phyloP scores from a whole-genome alignment of 1,284 basidiomycete species.

The Papiliotrema flavescens region DNA sequence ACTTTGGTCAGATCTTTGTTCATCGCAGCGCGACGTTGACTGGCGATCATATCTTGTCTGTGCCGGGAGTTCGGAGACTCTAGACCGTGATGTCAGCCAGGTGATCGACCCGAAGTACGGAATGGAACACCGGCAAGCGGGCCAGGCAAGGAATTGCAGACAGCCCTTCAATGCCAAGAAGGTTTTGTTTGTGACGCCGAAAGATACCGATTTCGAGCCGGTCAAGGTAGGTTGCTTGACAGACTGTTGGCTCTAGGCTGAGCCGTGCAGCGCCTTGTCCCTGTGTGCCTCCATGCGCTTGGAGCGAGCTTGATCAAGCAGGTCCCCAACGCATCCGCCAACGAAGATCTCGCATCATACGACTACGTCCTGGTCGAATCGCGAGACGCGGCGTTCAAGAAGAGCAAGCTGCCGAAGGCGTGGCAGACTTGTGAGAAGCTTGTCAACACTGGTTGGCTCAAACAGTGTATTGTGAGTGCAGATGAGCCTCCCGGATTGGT shows the following conservation, averaged over 20 bases:
- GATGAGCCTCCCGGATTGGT: too few relatives aligned
- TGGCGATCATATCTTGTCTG: conserved; percentile 66
- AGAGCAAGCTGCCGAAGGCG: conserved; percentile 45
- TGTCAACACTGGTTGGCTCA: conserved; percentile 62
- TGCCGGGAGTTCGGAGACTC: conserved; percentile 60
- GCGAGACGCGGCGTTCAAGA: conserved; percentile 23
- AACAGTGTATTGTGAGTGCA: conserved; percentile 60
- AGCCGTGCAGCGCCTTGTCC: conserved; percentile 53
- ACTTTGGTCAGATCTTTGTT: background rate
- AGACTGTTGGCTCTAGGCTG: background rate
- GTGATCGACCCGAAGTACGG: conserved; percentile 70
- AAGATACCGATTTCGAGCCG: conserved; percentile 7
- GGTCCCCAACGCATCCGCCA: conserved; percentile 43
- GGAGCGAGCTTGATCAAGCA: conserved; percentile 59
- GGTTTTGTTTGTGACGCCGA: conserved; percentile 30
- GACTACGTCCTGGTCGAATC: conserved; percentile 68
- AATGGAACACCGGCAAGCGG: conserved; percentile 49
- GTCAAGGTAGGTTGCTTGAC: conserved; percentile 23
- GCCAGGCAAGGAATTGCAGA: conserved; percentile 52
- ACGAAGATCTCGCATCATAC: conserved; percentile 46
- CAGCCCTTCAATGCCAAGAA: conserved; percentile 26
- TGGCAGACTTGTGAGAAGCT: conserved; percentile 19
- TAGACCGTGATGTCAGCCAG: conserved; percentile 61
- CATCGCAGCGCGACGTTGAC: conserved; percentile 45
- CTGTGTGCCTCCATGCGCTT: conserved; percentile 68